A percentile compares a stretch with the other conserved stretches of the same genome.
Evolutionary conservation across 108 stramenopile genomes (phyloP).

Genomic region (Parmales sp.): DNA sequence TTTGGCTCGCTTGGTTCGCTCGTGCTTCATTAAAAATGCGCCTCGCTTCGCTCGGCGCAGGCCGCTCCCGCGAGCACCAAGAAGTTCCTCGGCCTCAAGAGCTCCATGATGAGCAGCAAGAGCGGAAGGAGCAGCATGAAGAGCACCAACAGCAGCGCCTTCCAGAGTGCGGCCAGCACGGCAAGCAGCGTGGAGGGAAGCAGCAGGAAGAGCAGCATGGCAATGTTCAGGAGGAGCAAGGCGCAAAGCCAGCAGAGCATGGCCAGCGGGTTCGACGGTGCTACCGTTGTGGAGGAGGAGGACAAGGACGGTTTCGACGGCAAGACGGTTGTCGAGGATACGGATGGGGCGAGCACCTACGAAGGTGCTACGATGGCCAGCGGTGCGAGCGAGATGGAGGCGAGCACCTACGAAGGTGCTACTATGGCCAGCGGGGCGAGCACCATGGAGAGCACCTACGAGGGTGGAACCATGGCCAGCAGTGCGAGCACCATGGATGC

Average conservation of each 20-base stretch:
- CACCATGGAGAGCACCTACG: no score
- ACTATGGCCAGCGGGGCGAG: no score
- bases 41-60: no score
- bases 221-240: conserved; percentile 1
- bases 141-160: neutral
- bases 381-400: no score
- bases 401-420: no score
- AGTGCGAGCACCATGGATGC: no score
- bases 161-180: no score
- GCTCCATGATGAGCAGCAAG: neutral
- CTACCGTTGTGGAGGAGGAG: conserved; percentile 1
- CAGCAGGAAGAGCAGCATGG: neutral
- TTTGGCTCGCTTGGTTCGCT: no score
- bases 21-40: no score
- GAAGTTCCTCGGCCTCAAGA: neutral
- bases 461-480: no score
- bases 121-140: neutral
- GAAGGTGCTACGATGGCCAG: no score
- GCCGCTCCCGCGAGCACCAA: neutral
- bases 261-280: neutral
- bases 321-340: neutral
- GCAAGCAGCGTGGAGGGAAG: neutral
- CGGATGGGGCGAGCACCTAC: no score
- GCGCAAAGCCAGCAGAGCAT: neutral
- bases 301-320: neutral